Base-by-base conservation (phyloP, 129 eudicot species). In the Tagetes erecta region DNA sequence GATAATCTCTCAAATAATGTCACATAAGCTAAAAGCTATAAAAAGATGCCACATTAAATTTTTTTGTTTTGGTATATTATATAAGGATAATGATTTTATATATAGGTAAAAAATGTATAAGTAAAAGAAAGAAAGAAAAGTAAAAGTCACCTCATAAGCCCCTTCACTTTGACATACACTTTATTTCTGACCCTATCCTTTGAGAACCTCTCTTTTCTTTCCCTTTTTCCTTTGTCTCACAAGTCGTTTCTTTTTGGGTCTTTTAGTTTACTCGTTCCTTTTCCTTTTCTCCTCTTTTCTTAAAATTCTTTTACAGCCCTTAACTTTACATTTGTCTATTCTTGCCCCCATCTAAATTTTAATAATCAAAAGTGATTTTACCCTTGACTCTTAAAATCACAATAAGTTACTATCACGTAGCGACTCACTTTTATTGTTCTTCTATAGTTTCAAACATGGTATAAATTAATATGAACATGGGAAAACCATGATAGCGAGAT, bases 191-290 rank as follows among this genome's bases (percentile, higher is more conserved):
- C 83, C 83, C 83, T 79, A 56, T 73, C 74, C 78, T 79, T 79
- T 79, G 83, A 66, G 74, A 42, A 79, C 74, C 74, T 73, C 63
- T 72, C 78, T 79, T 72, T 78, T 71, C 64, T 75, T 82, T 56
- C 64, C 53, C 83, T 82, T 78, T 82, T 75, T 45, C 69, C 83
- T 78, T 78, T 74, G 84, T 76, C 80, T 76, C 79, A 49, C 78
- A 51, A 64, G 58, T 86, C 73, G 79, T 74, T 70, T 78, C 81
- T 81, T 86, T 83, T 86, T 50, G 85, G 77, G 85, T 83, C 74
- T 72, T 80, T 84, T 68, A 72, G 74, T 72, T 79, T 79, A 8
- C 46, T 49, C 66, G 39, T 71, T 70, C 64, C 76, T 77, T 72
- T 65, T 44, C 80, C 71, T 74, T 72, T 77, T 59, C 53, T 60